Conservation (phyloP, 495 filamentous ascomycete species). For the Hypoxylon intermedium region DNA sequence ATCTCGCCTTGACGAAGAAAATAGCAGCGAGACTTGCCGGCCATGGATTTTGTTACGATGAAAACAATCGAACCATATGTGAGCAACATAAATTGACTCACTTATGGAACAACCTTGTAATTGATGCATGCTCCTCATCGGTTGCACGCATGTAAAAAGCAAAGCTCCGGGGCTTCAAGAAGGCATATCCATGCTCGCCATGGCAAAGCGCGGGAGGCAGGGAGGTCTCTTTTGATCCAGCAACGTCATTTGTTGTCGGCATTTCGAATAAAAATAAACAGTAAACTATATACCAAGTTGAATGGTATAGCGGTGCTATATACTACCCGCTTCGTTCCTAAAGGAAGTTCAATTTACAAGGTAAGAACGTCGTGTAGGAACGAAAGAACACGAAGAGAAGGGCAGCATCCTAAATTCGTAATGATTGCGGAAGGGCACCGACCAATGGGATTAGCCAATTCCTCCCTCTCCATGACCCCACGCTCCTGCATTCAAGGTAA, state of each 20-base stretch:
- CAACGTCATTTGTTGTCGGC: not conserved
- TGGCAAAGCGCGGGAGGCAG: no score
- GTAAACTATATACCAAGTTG: not conserved
- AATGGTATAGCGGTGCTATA: not conserved
- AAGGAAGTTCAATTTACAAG: not conserved
- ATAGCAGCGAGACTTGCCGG: not conserved
- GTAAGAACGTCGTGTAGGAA: not conserved
- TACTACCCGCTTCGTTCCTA: not conserved
- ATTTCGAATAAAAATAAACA: not conserved
- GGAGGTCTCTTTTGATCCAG: not conserved
- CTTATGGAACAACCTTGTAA: not conserved
- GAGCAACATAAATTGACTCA: constrained; percentile 4
- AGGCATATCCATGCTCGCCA: not conserved
- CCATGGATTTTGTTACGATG: not conserved
- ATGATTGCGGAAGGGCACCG: not conserved
- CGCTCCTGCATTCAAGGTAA: not conserved
- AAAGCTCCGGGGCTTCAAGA: not conserved
- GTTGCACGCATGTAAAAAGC: no score
- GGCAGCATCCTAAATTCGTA: not conserved
- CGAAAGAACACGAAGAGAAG: not conserved
- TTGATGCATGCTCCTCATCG: not conserved
- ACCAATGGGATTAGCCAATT: not conserved
- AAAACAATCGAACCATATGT: constrained; percentile 7
- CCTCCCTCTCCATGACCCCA: not conserved
- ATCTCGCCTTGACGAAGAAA: not conserved